phyloP scores from a whole-genome alignment of 2,329 filamentous ascomycete species.

The Alternaria solani region DNA sequence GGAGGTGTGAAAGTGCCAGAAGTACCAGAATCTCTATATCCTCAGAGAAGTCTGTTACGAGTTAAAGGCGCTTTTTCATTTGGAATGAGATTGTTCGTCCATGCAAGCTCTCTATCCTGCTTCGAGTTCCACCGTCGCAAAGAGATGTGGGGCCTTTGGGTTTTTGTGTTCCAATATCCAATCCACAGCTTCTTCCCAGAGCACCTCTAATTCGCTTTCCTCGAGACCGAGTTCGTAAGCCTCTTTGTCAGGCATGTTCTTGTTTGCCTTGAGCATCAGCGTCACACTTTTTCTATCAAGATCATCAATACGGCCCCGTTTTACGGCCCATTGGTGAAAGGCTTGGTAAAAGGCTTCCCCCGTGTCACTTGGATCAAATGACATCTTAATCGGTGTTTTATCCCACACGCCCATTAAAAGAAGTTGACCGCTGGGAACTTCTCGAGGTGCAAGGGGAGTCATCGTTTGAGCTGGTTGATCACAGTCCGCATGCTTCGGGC shows the following conservation, averaged over 20 bases:
- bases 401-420: neutral
- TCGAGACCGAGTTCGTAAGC: neutral
- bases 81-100: neutral
- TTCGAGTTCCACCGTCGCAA: neutral
- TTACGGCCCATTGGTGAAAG: neutral
- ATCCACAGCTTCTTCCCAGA: neutral
- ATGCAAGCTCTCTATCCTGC: neutral
- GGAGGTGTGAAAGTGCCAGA: neutral
- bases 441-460: neutral
- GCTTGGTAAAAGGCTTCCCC: neutral
- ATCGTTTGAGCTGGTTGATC: neutral
- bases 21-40: neutral
- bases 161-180: neutral
- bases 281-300: neutral
- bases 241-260: neutral
- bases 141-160: neutral
- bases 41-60: neutral
- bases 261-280: neutral
- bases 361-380: neutral
- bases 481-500: neutral
- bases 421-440: neutral
- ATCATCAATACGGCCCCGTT: neutral
- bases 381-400: neutral
- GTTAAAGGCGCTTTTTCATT: neutral
- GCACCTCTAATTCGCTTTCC: neutral